Percentiles rank a stretch among this genome's conserved stretches.
These are phyloP conservation scores for Pleurostoma richardsiae DNA, from an alignment of 2,329 filamentous ascomycete genomes.

Conservation along the genomic window DNA sequence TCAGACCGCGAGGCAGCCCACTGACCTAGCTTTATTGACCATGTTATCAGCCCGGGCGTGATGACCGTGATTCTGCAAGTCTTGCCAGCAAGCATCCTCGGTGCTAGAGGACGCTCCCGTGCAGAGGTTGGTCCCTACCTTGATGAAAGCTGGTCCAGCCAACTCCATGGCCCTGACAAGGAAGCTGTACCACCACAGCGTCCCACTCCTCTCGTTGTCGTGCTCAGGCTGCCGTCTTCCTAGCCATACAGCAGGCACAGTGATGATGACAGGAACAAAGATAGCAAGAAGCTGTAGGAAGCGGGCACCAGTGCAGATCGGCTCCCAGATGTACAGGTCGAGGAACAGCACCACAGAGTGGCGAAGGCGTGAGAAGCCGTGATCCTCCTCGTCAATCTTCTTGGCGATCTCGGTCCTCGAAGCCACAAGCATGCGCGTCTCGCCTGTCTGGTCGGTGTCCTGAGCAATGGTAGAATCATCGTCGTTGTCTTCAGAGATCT, in stretches of 20 bases:
- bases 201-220: slow-evolving; percentile 73
- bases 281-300: slow-evolving; percentile 83
- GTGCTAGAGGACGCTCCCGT: no score
- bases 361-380: slow-evolving; percentile 51
- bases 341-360: slow-evolving; percentile 61
- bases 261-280: slow-evolving; percentile 82
- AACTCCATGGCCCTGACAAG: slow-evolving; percentile 86
- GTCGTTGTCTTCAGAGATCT: slow-evolving; percentile 52
- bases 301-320: slow-evolving; percentile 78
- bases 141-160: slow-evolving; percentile 94
- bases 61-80: not conserved
- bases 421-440: slow-evolving; percentile 80
- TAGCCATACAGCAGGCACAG: slow-evolving; percentile 77
- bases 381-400: slow-evolving; percentile 56
- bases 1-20: slow-evolving; percentile 96
- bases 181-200: slow-evolving; percentile 92
- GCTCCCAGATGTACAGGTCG: slow-evolving; percentile 75
- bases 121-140: slow-evolving; percentile 47
- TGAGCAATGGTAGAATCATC: slow-evolving; percentile 14
- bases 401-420: slow-evolving; percentile 75
- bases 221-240: slow-evolving; percentile 58
- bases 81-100: not conserved
- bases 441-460: slow-evolving; percentile 60
- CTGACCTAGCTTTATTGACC: slow-evolving; percentile 68
- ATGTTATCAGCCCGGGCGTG: not conserved